phyloP scores from a whole-genome alignment of 2,329 filamentous ascomycete genomes.

The Acrodontium crateriforme region DNA sequence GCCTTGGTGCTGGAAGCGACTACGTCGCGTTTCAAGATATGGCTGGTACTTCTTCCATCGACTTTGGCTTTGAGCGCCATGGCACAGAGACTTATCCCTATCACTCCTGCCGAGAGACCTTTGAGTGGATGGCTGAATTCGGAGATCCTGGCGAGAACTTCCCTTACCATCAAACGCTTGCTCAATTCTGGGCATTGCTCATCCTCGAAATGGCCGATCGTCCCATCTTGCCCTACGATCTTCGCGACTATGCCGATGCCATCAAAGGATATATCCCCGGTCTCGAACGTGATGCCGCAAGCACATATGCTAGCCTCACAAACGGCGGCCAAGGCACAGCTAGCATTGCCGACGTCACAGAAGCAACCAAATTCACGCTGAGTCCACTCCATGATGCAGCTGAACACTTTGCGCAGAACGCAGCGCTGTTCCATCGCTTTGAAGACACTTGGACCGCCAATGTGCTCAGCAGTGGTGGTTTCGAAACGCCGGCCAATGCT shows the following conservation, averaged over 20 bases:
- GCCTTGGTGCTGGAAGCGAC: constrained; percentile 63
- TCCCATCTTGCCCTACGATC: constrained; percentile 69
- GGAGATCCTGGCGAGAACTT: constrained; percentile 59
- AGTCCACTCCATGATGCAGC: constrained; percentile 49
- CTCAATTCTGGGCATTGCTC: constrained; percentile 67
- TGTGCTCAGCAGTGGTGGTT: constrained; percentile 54
- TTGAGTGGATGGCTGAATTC: constrained; percentile 67
- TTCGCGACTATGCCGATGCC: constrained; percentile 55
- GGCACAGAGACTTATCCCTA: constrained; percentile 46
- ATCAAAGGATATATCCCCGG: constrained; percentile 28
- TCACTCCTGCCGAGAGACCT: constrained; percentile 80
- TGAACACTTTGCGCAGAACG: constrained; percentile 43
- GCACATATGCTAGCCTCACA: constrained; percentile 3
- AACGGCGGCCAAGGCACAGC: constrained; percentile 4
- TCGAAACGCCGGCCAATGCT: constrained; percentile 58
- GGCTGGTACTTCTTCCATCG: constrained; percentile 74
- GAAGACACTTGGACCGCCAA: constrained; percentile 62
- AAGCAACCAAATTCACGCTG: constrained; percentile 4
- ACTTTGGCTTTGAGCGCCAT: constrained; percentile 54
- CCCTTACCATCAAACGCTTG: constrained; percentile 63
- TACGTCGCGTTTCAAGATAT: constrained; percentile 86
- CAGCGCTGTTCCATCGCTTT: constrained; percentile 59
- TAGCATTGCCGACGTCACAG: constrained; percentile 2
- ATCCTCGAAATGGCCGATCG: constrained; percentile 73
- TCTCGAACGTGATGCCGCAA: constrained; percentile 3